Conservation (phyloP, 176 grass and related monocot species). For the Ananas comosus region DNA sequence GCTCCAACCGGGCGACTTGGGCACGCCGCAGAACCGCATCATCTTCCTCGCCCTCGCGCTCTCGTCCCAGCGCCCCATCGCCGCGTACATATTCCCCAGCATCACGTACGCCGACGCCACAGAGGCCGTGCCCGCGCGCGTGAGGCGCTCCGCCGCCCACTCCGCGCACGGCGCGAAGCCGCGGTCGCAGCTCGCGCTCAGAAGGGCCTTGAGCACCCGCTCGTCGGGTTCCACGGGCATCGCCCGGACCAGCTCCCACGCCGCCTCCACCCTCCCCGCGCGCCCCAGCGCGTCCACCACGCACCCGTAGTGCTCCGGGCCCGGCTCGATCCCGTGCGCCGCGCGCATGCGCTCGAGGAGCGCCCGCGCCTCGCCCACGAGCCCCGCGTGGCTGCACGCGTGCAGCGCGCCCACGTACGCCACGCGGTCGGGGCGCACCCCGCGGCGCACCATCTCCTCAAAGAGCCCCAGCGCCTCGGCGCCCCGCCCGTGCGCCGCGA, state of each 20-base stretch:
- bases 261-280: not conserved
- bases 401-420: slow-evolving; percentile 17
- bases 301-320: slow-evolving; percentile 16
- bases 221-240: slow-evolving; percentile 11
- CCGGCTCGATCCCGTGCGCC: slow-evolving; percentile 13
- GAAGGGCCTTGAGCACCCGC: slow-evolving; percentile 19
- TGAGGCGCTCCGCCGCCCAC: slow-evolving; percentile 12
- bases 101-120: slow-evolving; percentile 11
- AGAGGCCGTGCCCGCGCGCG: not conserved
- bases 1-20: slow-evolving; percentile 12
- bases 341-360: slow-evolving; percentile 1
- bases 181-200: slow-evolving; percentile 6
- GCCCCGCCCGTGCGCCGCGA: slow-evolving; percentile 12
- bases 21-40: slow-evolving; percentile 17
- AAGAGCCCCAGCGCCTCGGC: slow-evolving; percentile 15
- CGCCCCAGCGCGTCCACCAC: slow-evolving; percentile 18
- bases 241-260: slow-evolving; percentile 3
- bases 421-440: slow-evolving; percentile 9
- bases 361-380: slow-evolving; percentile 10
- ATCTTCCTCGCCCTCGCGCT: slow-evolving; percentile 2
- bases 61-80: slow-evolving; percentile 13
- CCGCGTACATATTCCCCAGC: slow-evolving; percentile 15
- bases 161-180: slow-evolving; percentile 7
- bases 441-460: slow-evolving; percentile 11
- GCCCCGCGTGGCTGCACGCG: slow-evolving; percentile 21